These are phyloP conservation scores for Didymella glomerata DNA, from an alignment of 2,329 filamentous ascomycete genomes.

Conservation along the genomic window DNA sequence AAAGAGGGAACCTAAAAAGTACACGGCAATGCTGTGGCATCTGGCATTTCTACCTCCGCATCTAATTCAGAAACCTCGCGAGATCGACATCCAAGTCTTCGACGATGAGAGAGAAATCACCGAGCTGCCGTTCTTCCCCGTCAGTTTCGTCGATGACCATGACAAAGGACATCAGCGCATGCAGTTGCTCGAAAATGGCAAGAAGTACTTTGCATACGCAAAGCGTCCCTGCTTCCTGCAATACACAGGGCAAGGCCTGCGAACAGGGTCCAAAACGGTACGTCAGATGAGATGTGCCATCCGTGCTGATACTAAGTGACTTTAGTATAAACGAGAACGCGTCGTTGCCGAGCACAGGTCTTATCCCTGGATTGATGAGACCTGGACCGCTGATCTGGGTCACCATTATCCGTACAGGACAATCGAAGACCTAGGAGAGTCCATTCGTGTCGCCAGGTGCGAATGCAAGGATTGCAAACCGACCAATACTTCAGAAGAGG, in stretches of 20 bases:
- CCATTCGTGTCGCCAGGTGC: neutral
- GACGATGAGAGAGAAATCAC: neutral
- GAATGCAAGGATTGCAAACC: conserved; percentile 2
- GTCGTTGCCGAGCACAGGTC: conserved; percentile 5
- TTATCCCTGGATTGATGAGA: neutral
- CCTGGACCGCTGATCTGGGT: no score
- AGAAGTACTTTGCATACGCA: neutral
- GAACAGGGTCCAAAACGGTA: neutral
- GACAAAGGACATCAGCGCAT: no score
- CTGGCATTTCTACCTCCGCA: no score
- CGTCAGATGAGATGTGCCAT: no score
- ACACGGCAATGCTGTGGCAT: no score
- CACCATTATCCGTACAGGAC: no score
- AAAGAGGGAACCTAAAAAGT: no score
- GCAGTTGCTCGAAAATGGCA: no score
- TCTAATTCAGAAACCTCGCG: no score
- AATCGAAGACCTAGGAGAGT: no score
- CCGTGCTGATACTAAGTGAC: no score
- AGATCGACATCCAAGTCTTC: neutral
- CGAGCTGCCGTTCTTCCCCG: neutral
- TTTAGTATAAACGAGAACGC: conserved; percentile 5
- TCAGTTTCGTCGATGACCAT: neutral
- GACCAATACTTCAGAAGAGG: neutral
- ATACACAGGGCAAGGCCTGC: neutral
- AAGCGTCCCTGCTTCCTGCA: neutral